These are phyloP conservation scores for Erythrophleum fordii DNA, from an alignment of 306 rosid genomes.

Conservation along the genomic window DNA sequence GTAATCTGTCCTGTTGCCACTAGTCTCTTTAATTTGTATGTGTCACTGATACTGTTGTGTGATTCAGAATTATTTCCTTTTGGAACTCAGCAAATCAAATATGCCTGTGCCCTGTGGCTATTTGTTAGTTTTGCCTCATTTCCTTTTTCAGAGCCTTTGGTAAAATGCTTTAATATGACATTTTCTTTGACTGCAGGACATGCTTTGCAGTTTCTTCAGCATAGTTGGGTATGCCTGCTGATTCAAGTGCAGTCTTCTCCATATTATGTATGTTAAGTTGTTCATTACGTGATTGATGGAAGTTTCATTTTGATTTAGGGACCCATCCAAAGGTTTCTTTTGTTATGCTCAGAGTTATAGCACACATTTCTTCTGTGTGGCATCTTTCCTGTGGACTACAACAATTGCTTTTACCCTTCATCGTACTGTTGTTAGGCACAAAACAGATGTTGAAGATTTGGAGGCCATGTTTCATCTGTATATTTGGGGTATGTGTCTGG, in stretches of 20 bases:
- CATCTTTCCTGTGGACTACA: conserved; percentile 98
- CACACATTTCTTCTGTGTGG: conserved; percentile 96
- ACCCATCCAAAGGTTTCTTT: conserved; percentile 85
- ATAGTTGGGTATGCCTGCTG: conserved; percentile 76
- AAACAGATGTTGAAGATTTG: conserved; percentile 95
- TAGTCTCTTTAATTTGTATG: conserved; percentile 8
- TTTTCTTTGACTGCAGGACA: conserved; percentile 71
- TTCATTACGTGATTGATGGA: conserved; percentile 33
- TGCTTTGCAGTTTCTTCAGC: conserved; percentile 98
- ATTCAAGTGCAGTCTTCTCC: conserved; percentile 26
- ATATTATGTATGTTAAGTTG: conserved; percentile 32
- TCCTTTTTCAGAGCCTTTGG: conserved; percentile 27
- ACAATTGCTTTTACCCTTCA: conserved; percentile 96
- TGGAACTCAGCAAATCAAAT: conserved; percentile 16
- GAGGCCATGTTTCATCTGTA: conserved; percentile 98
- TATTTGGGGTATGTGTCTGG: conserved; percentile 85
- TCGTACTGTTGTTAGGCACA: conserved; percentile 93
- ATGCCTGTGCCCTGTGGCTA: conserved; percentile 10
- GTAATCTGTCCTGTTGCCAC: background rate
- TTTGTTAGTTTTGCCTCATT: conserved; percentile 26
- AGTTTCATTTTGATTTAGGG: conserved; percentile 61
- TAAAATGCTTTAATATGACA: conserved; percentile 41
- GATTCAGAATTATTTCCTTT: conserved; percentile 32
- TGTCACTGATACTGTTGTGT: background rate
- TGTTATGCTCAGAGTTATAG: conserved; percentile 91